Evolutionary conservation across 768 basidiomycete species (phyloP), one percentile per base, ranked within the genome.

Genomic region (Phaffia australis): DNA sequence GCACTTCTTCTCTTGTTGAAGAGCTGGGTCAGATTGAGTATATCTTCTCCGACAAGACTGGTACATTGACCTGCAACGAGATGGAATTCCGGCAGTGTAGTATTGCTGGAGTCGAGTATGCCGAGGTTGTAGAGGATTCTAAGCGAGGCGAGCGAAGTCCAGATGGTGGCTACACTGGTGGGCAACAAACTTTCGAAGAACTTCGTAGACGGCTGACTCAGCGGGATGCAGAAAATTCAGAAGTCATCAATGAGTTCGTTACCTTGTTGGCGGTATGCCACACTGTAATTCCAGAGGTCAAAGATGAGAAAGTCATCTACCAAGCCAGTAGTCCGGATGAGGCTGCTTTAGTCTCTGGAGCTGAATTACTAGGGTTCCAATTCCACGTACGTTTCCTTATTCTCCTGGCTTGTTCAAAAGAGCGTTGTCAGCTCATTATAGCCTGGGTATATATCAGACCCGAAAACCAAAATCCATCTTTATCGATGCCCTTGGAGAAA

Each of bases 241-340:
- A 82, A 46, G 80, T 85, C 23, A 76, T 87, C 54, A 76, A 79
- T 68, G 87, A 90, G 72, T 87, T 91, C 67, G 75, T 97, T 72
- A 84, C 86, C 0, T 80, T 97, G 25, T 80, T 98, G 59, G 87
- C 94, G 1, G 92, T 98, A 46, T 99, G 95, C 71, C 95, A 99
- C 74, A 98, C 95, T 0, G 95, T 99, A 71, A 98, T 98, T 72
- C 95, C 95, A 1, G 95, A 98, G 77, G 77, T 85, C 63, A 84
- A 82, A 71, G 84, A 89, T 67, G 80, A 80, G 32, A 94, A 92
- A 80, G 87, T 88, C 69, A 80, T 86, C 14, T 99, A 86, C 73
- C 95, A 99, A 75, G 95, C 95, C 1, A 93, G 89, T 69, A 94
- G 91, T 79, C 95, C 95, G 0, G 95, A 98, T 73, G 94, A 99